These are phyloP conservation scores for Stropharia rugosoannulata DNA, from an alignment of 768 basidiomycete genomes.

Conservation along the genomic window DNA sequence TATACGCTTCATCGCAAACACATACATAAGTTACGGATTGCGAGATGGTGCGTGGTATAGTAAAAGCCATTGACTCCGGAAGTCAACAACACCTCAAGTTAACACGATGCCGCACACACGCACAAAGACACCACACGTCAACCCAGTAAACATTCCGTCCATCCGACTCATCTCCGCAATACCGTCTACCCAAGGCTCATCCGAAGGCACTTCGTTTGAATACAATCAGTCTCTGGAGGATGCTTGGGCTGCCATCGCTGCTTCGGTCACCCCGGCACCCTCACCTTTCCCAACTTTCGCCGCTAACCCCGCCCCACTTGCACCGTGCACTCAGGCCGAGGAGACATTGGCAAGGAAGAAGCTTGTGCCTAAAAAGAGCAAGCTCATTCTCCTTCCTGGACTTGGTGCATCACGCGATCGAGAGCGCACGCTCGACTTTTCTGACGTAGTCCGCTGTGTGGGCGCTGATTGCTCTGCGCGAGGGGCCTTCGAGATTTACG, in stretches of 20 bases:
- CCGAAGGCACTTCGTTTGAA: constrained; percentile 33
- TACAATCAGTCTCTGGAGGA: constrained; percentile 33
- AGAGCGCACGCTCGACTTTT: constrained; percentile 46
- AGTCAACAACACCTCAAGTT: too few relatives aligned
- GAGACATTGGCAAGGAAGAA: constrained; percentile 10
- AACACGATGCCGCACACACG: not conserved
- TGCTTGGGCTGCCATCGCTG: constrained; percentile 29
- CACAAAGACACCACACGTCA: constrained; percentile 5
- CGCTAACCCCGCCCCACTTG: constrained; percentile 27
- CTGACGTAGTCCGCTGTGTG: constrained; percentile 58
- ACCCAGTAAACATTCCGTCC: constrained; percentile 42
- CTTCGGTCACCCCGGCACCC: constrained; percentile 8
- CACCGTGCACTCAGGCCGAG: constrained; percentile 9
- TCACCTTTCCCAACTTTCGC: constrained; percentile 26
- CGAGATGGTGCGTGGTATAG: too few relatives aligned
- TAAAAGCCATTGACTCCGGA: too few relatives aligned
- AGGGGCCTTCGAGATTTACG: constrained; percentile 70
- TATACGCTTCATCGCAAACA: constrained; percentile 26
- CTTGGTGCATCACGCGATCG: constrained; percentile 14
- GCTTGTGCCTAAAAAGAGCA: constrained; percentile 75
- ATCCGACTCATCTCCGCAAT: constrained; percentile 72
- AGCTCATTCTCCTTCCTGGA: constrained; percentile 41
- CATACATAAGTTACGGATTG: too few relatives aligned
- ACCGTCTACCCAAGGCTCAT: constrained; percentile 50
- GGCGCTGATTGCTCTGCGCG: constrained; percentile 30